These are phyloP conservation scores for Chaetomium cochliodes DNA, from an alignment of 495 filamentous ascomycete genomes.

Conservation along the genomic window DNA sequence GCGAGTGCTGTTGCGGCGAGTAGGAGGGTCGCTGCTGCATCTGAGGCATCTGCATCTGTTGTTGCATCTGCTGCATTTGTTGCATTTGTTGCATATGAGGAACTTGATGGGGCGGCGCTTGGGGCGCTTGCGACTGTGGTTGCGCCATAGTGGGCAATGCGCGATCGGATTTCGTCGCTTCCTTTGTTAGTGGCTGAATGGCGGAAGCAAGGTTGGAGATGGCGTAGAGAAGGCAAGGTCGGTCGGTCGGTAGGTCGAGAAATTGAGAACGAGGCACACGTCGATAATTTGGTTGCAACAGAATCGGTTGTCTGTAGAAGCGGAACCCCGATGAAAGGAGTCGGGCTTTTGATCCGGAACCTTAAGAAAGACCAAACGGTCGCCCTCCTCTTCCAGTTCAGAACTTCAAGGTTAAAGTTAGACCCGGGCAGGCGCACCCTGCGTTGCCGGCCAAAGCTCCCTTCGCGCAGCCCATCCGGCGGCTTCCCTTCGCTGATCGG, in stretches of 20 bases:
- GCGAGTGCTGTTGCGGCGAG: constrained; percentile 40
- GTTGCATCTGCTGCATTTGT: constrained; percentile 48
- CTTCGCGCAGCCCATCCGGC: constrained; percentile 29
- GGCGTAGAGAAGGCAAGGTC: background rate
- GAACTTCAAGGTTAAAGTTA: no score
- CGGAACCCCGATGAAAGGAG: no score
- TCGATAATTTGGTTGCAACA: background rate
- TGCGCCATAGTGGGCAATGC: constrained; percentile 57
- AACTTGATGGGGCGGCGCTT: constrained; percentile 18
- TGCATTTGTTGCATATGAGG: constrained; percentile 43
- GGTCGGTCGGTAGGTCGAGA: background rate
- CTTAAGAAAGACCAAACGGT: background rate
- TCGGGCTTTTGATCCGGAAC: no score
- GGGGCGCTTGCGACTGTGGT: constrained; percentile 54
- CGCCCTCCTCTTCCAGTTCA: no score
- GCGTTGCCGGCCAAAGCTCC: constrained; percentile 33
- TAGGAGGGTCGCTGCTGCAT: constrained; percentile 28
- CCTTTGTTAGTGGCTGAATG: background rate
- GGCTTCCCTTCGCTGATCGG: constrained; percentile 7
- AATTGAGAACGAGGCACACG: background rate
- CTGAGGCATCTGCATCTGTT: constrained; percentile 24
- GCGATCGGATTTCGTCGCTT: background rate
- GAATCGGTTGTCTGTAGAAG: background rate
- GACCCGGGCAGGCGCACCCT: constrained; percentile 31
- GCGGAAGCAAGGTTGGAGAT: background rate